Evolutionary conservation across 169 alveolate species (phyloP), one percentile per base, ranked within the genome.

Genomic region (Eimeria brunetti): DNA sequence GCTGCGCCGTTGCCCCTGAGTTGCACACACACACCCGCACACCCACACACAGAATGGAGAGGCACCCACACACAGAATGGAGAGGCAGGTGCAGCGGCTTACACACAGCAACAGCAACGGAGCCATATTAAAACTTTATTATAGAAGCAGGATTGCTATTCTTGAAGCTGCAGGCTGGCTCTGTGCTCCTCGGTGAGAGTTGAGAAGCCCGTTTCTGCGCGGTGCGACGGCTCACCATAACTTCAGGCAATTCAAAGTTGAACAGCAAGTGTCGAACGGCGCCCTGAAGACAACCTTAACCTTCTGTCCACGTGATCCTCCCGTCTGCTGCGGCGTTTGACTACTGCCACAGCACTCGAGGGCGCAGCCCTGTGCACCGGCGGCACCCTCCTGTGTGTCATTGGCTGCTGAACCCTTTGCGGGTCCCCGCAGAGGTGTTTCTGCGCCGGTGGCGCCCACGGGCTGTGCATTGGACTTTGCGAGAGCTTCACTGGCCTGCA

Each of bases 211-310:
- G 12, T 71, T 18, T 71, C 51, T 38, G 30, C 33, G 14, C 30
- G 12, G 38, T 83, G 49, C 76, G 30, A 49, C 38, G 56, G 58
- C 90, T 62, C 46, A 83, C 90, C 90, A 83, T 36, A 83, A 41
- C 5, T n/a, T 53, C 33, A 83, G 73, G 38, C 90, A 83, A 4
- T 18, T 33, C 90, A 18, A 51, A 83, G 73, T 16, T 18, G 90
- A 56, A 58, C 75, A 53, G 76, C 90, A 83, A 33, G 64, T 22
- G 58, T 83, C 90, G 58, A 30, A 49, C 33, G 0, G 6, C 44
- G 46, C 5, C 75, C 53, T 83, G 56, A 33, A 58, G 24, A 83
- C 90, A 38, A 83, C 90, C 53, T 33, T 49, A 24, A 83, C 58
- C 76, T 51, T 83, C 90, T 58, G 38, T 56, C 76, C 56, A 20